Base-by-base conservation (phyloP, 768 basidiomycete genomes). In the Grammothele lineata region DNA sequence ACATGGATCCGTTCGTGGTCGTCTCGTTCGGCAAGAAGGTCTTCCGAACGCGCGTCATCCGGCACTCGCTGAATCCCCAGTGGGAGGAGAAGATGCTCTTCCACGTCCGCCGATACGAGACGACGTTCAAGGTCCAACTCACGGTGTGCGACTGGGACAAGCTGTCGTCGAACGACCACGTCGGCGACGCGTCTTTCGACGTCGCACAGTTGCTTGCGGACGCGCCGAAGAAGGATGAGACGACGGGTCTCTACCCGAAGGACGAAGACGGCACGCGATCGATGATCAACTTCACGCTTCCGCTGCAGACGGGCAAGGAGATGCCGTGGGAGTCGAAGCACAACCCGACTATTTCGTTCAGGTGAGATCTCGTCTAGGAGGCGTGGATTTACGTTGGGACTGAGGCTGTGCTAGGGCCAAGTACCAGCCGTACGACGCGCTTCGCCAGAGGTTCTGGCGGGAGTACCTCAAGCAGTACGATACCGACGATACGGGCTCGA, bases 1-100 rank as follows among this genome's bases (percentile, higher is more conserved):
- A 98, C 62, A 96, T 97, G 93, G 93, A 97, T 58, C 93, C 94
- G 0, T 98, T 97, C 60, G 88, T 91, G 19, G 92, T 99, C 51
- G 78, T 94, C 53, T 92, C 91, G 3, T 99, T 99, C 53, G 91
- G 94, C 24, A 94, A 93, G 71, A 98, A 96, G 64, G 90, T 97
- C 4, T 98, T 98, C 70, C 77, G 94, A 2, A 97, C 94, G 0
- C 83, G 88, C 25, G 82, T 92, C 22, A 83, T 93, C 45, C 79
- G 92, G 3, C 91, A 93, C 64, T 83, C 80, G 48, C 70, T 84
- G 43, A 92, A 89, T 62, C 95, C 96, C 0, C 75, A 76, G 1
- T 98, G 93, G 90, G 89, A 97, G 51, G 93, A 97, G 69, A 94
- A 95, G 64, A 70, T 98, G 3, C 76, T 96, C 10, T 98, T 97